Conservation (phyloP, 352 stramenopile species). For the Peronospora belbahrii region DNA sequence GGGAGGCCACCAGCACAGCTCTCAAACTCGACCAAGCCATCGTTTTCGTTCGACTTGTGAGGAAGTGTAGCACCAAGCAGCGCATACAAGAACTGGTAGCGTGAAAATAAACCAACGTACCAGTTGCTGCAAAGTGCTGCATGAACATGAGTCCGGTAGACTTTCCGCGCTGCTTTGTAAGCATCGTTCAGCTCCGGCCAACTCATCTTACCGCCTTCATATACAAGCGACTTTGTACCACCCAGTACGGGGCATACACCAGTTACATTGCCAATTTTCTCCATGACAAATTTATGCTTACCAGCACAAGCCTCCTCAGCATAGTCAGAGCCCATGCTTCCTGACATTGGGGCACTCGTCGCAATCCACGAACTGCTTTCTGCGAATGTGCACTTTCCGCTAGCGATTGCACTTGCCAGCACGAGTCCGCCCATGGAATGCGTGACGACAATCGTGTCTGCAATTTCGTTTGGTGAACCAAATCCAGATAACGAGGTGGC, state of each 20-base stretch:
- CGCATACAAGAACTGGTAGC: conserved; percentile 25
- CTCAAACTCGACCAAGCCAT: conserved; percentile 46
- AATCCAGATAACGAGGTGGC: conserved; percentile 16
- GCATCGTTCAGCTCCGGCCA: conserved; percentile 12
- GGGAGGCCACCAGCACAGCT: conserved; percentile 41
- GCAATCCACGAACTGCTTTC: conserved; percentile 34
- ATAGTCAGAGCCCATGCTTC: conserved; percentile 47
- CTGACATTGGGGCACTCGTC: conserved; percentile 33
- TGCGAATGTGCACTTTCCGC: conserved; percentile 31
- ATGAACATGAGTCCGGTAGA: conserved; percentile 25
- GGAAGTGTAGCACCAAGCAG: conserved; percentile 21
- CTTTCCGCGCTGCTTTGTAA: conserved; percentile 27
- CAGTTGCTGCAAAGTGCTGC: conserved; percentile 36
- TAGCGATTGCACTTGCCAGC: conserved; percentile 32
- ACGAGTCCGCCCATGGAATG: conserved; percentile 47
- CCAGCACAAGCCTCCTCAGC: conserved; percentile 26
- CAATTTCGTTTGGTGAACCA: conserved; percentile 19
- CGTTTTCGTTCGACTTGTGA: conserved; percentile 34
- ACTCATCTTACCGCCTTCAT: conserved; percentile 23
- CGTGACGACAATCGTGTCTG: conserved; percentile 37
- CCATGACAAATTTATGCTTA: conserved; percentile 22
- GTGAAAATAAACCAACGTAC: conserved; percentile 32
- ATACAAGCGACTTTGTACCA: conserved; percentile 29
- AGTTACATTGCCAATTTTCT: conserved; percentile 25
- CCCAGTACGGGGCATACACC: conserved; percentile 27